Evolutionary conservation across 1,284 basidiomycete genomes (phyloP).

Genomic region (Phellopilus nigrolimitatus): DNA sequence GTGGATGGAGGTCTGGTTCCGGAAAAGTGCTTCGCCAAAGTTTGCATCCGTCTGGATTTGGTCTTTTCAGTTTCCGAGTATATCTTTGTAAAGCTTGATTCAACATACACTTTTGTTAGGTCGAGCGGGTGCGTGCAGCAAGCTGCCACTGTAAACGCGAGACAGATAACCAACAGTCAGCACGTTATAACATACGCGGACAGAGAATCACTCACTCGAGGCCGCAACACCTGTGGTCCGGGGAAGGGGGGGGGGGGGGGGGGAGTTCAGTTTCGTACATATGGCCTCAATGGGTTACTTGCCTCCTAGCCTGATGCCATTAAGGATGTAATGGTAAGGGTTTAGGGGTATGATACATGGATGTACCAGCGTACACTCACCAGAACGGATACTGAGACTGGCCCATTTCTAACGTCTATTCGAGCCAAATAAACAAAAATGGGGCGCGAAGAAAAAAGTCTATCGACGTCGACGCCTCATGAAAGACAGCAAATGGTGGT

Average conservation of each 20-base stretch:
- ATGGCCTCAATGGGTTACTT: neutral
- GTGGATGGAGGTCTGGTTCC: constrained; percentile 48
- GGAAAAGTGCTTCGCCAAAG: constrained; percentile 37
- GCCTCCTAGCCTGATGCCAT: neutral
- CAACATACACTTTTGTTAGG: constrained; percentile 73
- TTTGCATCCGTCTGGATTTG: constrained; percentile 67
- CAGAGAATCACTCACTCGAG: constrained; percentile 1
- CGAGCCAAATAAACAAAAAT: neutral
- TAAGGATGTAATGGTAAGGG: neutral
- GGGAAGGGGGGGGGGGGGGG: no score
- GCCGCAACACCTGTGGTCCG: constrained; percentile 15
- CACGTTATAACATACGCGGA: no score
- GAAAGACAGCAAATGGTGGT: neutral
- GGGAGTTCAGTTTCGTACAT: no score
- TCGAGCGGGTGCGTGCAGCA: constrained; percentile 84
- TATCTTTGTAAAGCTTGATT: constrained; percentile 14
- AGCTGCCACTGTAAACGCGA: constrained; percentile 62
- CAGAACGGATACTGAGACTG: constrained; percentile 15
- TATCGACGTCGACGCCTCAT: constrained; percentile 15
- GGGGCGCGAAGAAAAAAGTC: neutral
- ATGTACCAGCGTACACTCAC: no score
- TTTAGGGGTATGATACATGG: neutral
- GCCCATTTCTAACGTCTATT: constrained; percentile 4
- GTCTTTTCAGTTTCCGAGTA: constrained; percentile 4
- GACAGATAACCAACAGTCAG: neutral